A percentile compares a stretch with the other conserved stretches of the same genome.
Conservation (phyloP, 2,329 filamentous ascomycete species). For the Xylaria digitata region DNA sequence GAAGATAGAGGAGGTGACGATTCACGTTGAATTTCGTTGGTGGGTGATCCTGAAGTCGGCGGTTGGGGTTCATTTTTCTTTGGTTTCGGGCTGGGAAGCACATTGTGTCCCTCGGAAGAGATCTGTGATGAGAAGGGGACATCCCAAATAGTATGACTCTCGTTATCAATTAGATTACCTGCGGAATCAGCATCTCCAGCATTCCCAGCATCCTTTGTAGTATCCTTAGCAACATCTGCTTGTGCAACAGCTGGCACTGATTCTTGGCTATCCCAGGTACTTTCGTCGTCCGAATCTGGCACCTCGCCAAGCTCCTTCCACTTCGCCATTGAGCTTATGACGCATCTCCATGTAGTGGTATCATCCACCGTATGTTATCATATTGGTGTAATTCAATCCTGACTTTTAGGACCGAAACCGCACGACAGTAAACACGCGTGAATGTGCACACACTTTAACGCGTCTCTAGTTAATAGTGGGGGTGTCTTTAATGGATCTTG, state of each 20-base stretch:
- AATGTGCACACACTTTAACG: constrained; percentile 26
- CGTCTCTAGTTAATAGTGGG: constrained; percentile 26
- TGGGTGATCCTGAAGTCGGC: constrained; percentile 11
- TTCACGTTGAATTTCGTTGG: constrained; percentile 38
- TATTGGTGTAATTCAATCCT: constrained; percentile 18
- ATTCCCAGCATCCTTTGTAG: background rate
- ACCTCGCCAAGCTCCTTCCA: constrained; percentile 59
- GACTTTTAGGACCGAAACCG: background rate
- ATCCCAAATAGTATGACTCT: constrained; percentile 47
- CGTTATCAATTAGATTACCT: background rate
- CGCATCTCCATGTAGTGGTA: constrained; percentile 47
- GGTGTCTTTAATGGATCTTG: constrained; percentile 7
- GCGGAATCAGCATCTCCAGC: constrained; percentile 5
- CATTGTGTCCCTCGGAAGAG: constrained; percentile 40
- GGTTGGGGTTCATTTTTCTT: constrained; percentile 41
- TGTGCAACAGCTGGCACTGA: constrained; percentile 33
- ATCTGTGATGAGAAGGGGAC: constrained; percentile 48
- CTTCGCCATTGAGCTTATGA: constrained; percentile 53
- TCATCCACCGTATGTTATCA: constrained; percentile 21
- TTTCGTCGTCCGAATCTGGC: constrained; percentile 59
- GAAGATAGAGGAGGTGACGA: constrained; percentile 22
- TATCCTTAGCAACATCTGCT: constrained; percentile 13
- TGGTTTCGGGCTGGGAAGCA: constrained; percentile 37
- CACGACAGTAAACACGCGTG: constrained; percentile 27
- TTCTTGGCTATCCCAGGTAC: constrained; percentile 52